Conservation (phyloP, 345 rosid species). For the Acer saccharum region DNA sequence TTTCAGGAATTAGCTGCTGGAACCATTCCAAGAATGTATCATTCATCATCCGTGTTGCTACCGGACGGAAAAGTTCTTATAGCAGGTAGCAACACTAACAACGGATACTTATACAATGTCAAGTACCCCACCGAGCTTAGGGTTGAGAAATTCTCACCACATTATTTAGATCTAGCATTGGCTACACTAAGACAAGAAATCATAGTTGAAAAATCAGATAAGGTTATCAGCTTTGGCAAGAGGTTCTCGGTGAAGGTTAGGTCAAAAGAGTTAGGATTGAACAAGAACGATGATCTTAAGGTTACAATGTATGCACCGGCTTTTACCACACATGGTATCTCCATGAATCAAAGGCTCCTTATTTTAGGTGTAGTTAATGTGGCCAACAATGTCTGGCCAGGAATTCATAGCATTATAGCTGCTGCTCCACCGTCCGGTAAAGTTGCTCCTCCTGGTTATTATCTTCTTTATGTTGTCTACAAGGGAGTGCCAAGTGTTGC, state of each 20-base stretch:
- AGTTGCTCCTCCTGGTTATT: constrained; percentile 66
- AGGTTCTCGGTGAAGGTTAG: constrained; percentile 28
- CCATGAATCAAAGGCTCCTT: constrained; percentile 69
- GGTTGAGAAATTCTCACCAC: constrained; percentile 72
- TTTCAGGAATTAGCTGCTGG: constrained; percentile 41
- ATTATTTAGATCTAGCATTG: constrained; percentile 51
- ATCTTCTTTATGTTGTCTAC: constrained; percentile 47
- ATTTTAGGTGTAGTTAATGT: constrained; percentile 35
- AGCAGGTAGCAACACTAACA: constrained; percentile 75
- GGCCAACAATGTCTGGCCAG: neutral
- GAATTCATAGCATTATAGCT: constrained; percentile 16
- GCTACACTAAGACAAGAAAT: constrained; percentile 37
- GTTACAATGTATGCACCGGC: constrained; percentile 61
- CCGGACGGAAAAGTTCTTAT: constrained; percentile 63
- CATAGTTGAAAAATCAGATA: neutral
- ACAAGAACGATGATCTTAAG: constrained; percentile 22
- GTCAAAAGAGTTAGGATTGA: neutral
- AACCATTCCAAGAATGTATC: constrained; percentile 67
- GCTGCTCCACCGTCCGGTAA: constrained; percentile 45
- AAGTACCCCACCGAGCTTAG: constrained; percentile 70
- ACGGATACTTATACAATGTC: constrained; percentile 54
- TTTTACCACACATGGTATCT: constrained; percentile 67
- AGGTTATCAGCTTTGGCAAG: constrained; percentile 31
- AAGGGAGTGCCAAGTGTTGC: constrained; percentile 54
- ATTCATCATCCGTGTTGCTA: constrained; percentile 48